Evolutionary conservation across 2,329 filamentous ascomycete species (phyloP).

Genomic region (Diaporthe humulicola): DNA sequence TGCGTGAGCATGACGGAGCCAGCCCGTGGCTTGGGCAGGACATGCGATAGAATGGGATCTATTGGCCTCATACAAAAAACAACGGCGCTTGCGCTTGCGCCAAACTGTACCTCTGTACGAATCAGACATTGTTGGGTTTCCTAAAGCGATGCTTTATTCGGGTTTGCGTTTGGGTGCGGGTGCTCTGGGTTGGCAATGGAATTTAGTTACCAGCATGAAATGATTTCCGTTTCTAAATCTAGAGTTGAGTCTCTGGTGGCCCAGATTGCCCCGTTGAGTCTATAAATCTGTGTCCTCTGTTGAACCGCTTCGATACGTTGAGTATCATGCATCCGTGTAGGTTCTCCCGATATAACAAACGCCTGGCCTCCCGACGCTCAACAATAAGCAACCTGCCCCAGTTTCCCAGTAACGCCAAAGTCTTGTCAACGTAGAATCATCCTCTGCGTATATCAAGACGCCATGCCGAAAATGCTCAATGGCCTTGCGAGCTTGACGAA

Average conservation of each 20-base stretch:
- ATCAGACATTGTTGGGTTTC: slow-evolving; percentile 22
- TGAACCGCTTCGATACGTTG: slow-evolving; percentile 43
- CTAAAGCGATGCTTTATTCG: slow-evolving; percentile 20
- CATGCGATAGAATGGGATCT: slow-evolving; percentile 9
- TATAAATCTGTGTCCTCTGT: slow-evolving; percentile 40
- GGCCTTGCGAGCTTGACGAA: slow-evolving; percentile 77
- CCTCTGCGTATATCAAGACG: slow-evolving; percentile 39
- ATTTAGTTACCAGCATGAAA: slow-evolving; percentile 32
- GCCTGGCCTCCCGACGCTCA: slow-evolving; percentile 12
- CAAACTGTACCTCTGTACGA: slow-evolving; percentile 33
- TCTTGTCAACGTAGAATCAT: not conserved
- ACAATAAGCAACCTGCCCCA: not conserved
- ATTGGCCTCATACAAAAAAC: slow-evolving; percentile 3
- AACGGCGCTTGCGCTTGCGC: slow-evolving; percentile 17
- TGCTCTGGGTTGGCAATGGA: slow-evolving; percentile 15
- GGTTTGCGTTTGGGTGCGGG: slow-evolving; percentile 22
- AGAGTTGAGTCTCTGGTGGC: slow-evolving; percentile 32
- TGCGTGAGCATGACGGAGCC: slow-evolving; percentile 16
- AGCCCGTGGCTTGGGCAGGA: not conserved
- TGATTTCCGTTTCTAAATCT: slow-evolving; percentile 16
- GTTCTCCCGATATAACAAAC: slow-evolving; percentile 30
- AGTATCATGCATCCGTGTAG: slow-evolving; percentile 43
- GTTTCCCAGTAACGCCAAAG: not conserved
- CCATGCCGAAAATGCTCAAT: slow-evolving; percentile 61
- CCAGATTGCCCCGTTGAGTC: slow-evolving; percentile 42